A percentile compares a stretch with the other conserved stretches of the same genome.
Evolutionary conservation across 2,329 filamentous ascomycete genomes (phyloP).

Genomic region (Fusarium beomiforme): DNA sequence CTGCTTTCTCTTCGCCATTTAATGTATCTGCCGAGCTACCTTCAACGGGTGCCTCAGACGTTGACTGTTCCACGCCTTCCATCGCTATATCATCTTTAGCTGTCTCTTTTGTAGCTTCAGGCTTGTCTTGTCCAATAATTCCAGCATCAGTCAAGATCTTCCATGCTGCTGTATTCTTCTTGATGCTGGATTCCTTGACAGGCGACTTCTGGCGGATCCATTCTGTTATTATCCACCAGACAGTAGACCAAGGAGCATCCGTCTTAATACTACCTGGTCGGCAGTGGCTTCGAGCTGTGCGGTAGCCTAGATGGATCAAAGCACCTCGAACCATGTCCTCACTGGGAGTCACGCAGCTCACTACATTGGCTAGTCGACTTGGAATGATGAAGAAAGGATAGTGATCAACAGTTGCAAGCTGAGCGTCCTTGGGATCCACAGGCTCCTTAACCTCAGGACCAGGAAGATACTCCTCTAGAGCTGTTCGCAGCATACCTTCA

Average conservation of each 20-base stretch:
- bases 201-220: conserved; percentile 86
- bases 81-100: conserved; percentile 46
- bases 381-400: conserved; percentile 90
- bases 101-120: conserved; percentile 25
- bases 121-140: conserved; percentile 49
- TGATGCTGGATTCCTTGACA: conserved; percentile 77
- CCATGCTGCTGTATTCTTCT: conserved; percentile 75
- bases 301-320: conserved; percentile 81
- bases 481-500: conserved; percentile 90
- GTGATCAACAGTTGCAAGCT: conserved; percentile 73
- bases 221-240: conserved; percentile 95
- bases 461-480: conserved; percentile 75
- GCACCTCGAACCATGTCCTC: conserved; percentile 84
- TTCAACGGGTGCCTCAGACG: not conserved
- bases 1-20: conserved; percentile 32
- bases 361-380: conserved; percentile 75
- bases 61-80: conserved; percentile 51
- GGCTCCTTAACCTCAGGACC: conserved; percentile 50
- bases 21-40: conserved; percentile 14
- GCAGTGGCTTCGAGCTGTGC: conserved; percentile 86
- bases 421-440: conserved; percentile 54
- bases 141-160: conserved; percentile 66
- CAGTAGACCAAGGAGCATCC: conserved; percentile 85
- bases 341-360: conserved; percentile 84
- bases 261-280: conserved; percentile 93